These are phyloP conservation scores for Thermomyces lanuginosus DNA, from an alignment of 2,329 filamentous ascomycete genomes.

Conservation along the genomic window DNA sequence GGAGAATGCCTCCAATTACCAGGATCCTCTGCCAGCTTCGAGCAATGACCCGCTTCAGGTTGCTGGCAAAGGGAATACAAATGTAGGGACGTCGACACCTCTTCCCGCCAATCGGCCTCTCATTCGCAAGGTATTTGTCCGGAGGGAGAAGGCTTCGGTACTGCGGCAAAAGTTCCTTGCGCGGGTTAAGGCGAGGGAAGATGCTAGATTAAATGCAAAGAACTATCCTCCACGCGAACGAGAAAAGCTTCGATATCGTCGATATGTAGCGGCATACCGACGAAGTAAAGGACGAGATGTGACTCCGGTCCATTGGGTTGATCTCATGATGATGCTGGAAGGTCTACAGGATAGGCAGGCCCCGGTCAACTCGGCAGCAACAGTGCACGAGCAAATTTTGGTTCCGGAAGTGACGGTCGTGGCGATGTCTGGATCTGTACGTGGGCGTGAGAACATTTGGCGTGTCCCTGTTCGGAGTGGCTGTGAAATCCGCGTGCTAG, in stretches of 20 bases:
- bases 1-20: too few species aligned
- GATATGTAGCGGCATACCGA: constrained; percentile 7
- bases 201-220: too few species aligned
- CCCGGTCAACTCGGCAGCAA: constrained; percentile 6
- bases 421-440: constrained; percentile 16
- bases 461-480: constrained; percentile 19
- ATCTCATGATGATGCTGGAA: constrained; percentile 14
- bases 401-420: constrained; percentile 22
- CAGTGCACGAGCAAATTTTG: constrained; percentile 15
- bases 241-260: constrained; percentile 14
- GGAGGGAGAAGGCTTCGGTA: too few species aligned
- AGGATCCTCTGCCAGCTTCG: too few species aligned
- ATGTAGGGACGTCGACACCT: too few species aligned
- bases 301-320: constrained; percentile 11
- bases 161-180: too few species aligned
- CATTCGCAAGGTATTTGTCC: too few species aligned
- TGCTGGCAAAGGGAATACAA: too few species aligned
- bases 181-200: too few species aligned
- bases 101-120: too few species aligned
- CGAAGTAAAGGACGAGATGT: background rate
- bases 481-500: constrained; percentile 23
- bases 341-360: constrained; percentile 10
- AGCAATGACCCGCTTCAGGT: too few species aligned
- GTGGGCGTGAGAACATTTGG: constrained; percentile 23
- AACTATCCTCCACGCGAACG: constrained; percentile 12